Evolutionary conservation across 177 flowering plant species (phyloP).

Genomic region (Tripterygium wilfordii): DNA sequence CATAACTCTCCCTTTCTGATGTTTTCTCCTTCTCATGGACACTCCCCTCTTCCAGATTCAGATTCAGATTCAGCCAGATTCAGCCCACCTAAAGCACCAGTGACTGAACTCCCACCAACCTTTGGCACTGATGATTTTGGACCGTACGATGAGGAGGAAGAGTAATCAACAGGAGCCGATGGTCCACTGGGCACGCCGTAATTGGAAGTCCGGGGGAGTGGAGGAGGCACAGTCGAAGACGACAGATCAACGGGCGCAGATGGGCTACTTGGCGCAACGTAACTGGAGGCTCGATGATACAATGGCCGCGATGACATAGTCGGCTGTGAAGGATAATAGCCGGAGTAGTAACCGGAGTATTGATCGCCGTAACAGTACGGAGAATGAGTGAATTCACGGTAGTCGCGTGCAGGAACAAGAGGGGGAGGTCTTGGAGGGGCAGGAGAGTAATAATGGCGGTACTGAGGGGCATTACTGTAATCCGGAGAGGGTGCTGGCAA

Average conservation of each 20-base stretch:
- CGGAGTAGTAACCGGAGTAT: conserved; percentile 6
- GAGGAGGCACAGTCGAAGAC: conserved; percentile 1
- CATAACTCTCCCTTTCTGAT: conserved; percentile 7
- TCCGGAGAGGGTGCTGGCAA: conserved; percentile 6
- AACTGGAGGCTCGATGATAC: conserved; percentile 6
- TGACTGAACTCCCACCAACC: not conserved
- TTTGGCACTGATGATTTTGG: conserved; percentile 1
- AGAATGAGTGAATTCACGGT: not conserved
- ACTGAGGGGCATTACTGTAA: conserved; percentile 7
- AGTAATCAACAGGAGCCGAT: conserved; percentile 10
- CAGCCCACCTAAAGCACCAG: conserved; percentile 1
- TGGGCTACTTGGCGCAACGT: conserved; percentile 9
- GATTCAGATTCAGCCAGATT: too few species aligned
- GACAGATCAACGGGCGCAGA: conserved; percentile 11
- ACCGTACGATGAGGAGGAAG: conserved; percentile 1
- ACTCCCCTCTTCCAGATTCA: conserved; percentile 10
- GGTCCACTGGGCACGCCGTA: conserved; percentile 11
- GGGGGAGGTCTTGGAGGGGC: conserved; percentile 4
- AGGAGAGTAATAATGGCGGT: conserved; percentile 6
- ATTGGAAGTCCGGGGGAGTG: not conserved
- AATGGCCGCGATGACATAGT: not conserved
- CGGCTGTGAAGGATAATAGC: not conserved
- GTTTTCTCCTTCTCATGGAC: conserved; percentile 3
- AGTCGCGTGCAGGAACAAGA: not conserved
- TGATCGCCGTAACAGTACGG: not conserved